Evolutionary conservation across 305 asterid species (phyloP), one percentile per base, ranked within the genome.

Genomic region (Caryopteris hybrid): DNA sequence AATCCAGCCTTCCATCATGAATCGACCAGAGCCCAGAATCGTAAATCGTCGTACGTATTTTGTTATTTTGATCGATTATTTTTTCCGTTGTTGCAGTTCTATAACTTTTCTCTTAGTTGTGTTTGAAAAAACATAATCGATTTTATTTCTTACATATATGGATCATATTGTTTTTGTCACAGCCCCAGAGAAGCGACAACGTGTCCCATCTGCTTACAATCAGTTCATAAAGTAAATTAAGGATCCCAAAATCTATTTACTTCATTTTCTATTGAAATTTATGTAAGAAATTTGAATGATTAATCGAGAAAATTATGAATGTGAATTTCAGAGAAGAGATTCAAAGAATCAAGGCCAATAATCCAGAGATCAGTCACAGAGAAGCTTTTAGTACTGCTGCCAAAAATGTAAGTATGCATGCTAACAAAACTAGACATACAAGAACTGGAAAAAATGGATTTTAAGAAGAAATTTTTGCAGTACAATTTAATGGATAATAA

Each of bases 351-450:
- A 91, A 91, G 78, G 89, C 95, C 13, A 91, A 86, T 55, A 88
- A 91, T 61, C 97, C 97, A 25, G 92, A 88, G 58, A 91, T 91
- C 50, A 84, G 77, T 70, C 97, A 91, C 78, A 85, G 96, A 75
- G 97, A 88, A 80, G 97, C 97, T 31, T 91, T 91, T 70, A 91
- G 97, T 68, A 91, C 96, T 75, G 97, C 97, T 76, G 97, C 97
- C 42, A 91, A 91, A 76, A 91, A 91, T 74, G 97, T 91, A 74
- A 79, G 82, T 42, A n/a, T n/a, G n/a, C n/a, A n/a, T n/a, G n/a
- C n/a, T n/a, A n/a, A n/a, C n/a, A n/a, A n/a, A n/a, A n/a, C n/a
- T n/a, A n/a, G n/a, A n/a, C n/a, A n/a, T n/a, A n/a, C n/a, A n/a
- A n/a, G n/a, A n/a, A n/a, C n/a, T n/a, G n/a, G n/a, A n/a, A n/a